Evolutionary conservation across 352 stramenopile genomes (phyloP).

Genomic region (Pythium sp.): DNA sequence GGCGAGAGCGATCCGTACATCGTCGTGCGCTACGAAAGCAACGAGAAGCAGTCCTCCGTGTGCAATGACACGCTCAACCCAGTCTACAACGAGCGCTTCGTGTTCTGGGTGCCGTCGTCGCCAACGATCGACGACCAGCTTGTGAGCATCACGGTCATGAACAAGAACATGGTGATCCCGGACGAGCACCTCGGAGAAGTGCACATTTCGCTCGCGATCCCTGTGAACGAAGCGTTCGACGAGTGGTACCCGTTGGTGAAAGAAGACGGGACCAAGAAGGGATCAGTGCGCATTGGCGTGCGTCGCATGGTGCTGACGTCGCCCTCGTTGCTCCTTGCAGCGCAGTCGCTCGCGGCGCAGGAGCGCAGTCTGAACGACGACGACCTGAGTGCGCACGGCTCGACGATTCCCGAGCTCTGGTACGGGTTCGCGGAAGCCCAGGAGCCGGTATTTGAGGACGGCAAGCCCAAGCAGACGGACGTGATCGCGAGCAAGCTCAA

Average conservation of each 20-base stretch:
- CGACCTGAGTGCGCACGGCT: slow-evolving; percentile 39
- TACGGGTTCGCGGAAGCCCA: slow-evolving; percentile 46
- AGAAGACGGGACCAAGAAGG: slow-evolving; percentile 54
- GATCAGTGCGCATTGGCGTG: slow-evolving; percentile 42
- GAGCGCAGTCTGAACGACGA: slow-evolving; percentile 43
- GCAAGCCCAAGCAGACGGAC: slow-evolving; percentile 30
- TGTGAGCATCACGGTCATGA: slow-evolving; percentile 50
- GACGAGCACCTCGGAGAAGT: slow-evolving; percentile 68
- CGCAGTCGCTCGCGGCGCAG: slow-evolving; percentile 35
- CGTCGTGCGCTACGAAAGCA: slow-evolving; percentile 33
- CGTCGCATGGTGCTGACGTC: slow-evolving; percentile 60
- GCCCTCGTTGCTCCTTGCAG: slow-evolving; percentile 41
- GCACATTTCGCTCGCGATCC: slow-evolving; percentile 61
- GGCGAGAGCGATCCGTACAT: slow-evolving; percentile 42
- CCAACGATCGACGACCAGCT: slow-evolving; percentile 37
- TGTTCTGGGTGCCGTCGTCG: slow-evolving; percentile 64
- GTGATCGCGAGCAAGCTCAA: slow-evolving; percentile 57
- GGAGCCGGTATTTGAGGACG: slow-evolving; percentile 21
- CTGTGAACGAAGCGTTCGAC: slow-evolving; percentile 61
- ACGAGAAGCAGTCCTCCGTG: slow-evolving; percentile 35
- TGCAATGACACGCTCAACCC: slow-evolving; percentile 25
- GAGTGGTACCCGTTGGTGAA: slow-evolving; percentile 72
- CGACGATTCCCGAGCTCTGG: slow-evolving; percentile 60
- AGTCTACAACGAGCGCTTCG: slow-evolving; percentile 68
- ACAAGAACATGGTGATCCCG: slow-evolving; percentile 34